These are phyloP conservation scores for Helichrysum umbraculigerum DNA, from an alignment of 129 eudicot genomes.

Conservation along the genomic window DNA sequence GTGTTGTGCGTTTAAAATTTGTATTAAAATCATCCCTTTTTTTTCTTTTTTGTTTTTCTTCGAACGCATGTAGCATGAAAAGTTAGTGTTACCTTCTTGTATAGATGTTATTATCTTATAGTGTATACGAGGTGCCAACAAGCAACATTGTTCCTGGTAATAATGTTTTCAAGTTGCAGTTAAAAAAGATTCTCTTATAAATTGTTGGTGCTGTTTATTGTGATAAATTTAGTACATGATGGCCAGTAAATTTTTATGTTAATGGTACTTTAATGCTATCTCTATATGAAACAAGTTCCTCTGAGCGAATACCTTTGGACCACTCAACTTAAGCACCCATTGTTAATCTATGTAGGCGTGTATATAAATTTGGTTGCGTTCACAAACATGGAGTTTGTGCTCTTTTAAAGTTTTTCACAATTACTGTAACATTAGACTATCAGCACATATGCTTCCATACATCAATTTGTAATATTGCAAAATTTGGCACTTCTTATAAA, in stretches of 20 bases:
- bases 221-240: too few relatives aligned
- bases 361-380: not conserved
- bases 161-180: too few relatives aligned
- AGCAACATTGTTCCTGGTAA: too few relatives aligned
- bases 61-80: too few relatives aligned
- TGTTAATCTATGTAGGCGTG: not conserved
- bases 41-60: too few relatives aligned
- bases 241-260: too few relatives aligned
- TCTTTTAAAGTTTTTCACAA: not conserved
- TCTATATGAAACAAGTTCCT: not conserved
- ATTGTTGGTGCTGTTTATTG: too few relatives aligned
- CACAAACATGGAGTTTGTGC: not conserved
- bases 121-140: too few relatives aligned
- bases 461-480: not conserved
- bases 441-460: not conserved
- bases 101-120: too few relatives aligned
- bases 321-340: not conserved
- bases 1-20: not conserved
- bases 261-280: not conserved
- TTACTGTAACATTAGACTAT: not conserved
- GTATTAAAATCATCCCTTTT: not conserved
- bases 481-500: not conserved
- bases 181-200: too few relatives aligned
- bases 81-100: too few relatives aligned
- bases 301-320: not conserved